These are phyloP conservation scores for Mycena vulgaris DNA, from an alignment of 768 basidiomycete genomes.

Conservation along the genomic window DNA sequence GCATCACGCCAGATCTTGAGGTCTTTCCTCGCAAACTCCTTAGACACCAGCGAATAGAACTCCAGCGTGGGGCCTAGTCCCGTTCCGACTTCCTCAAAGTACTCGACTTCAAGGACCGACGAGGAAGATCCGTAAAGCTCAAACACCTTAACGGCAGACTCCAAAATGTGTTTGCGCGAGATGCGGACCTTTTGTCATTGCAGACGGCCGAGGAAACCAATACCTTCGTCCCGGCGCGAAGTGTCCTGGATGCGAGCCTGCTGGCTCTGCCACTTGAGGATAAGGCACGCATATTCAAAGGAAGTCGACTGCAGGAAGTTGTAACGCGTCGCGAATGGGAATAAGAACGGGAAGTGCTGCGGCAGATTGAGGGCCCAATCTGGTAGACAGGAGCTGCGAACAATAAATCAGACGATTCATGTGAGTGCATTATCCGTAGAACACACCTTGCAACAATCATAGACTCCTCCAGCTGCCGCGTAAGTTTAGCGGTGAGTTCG, in stretches of 20 bases:
- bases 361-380: constrained; percentile 98
- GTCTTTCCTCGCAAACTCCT: constrained; percentile 92
- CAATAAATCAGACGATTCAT: constrained; percentile 25
- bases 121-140: constrained; percentile 96
- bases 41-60: constrained; percentile 97
- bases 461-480: constrained; percentile 95
- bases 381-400: constrained; percentile 88
- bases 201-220: constrained; percentile 92
- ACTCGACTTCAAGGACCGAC: constrained; percentile 96
- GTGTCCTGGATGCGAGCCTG: constrained; percentile 84
- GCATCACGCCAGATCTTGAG: constrained; percentile 94
- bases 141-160: constrained; percentile 96
- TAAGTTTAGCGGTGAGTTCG: constrained; percentile 98
- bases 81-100: constrained; percentile 98
- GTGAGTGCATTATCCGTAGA: background rate
- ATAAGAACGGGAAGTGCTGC: constrained; percentile 97
- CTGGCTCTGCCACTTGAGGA: constrained; percentile 95
- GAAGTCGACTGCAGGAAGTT: constrained; percentile 98
- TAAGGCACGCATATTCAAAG: constrained; percentile 96
- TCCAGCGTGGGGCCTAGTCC: constrained; percentile 97
- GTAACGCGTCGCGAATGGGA: constrained; percentile 98
- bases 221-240: constrained; percentile 89
- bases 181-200: constrained; percentile 98
- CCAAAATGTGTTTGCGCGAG: constrained; percentile 93
- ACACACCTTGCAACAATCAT: constrained; percentile 98